phyloP scores from a whole-genome alignment of 352 stramenopile species.

The Blastocystis sp. region DNA sequence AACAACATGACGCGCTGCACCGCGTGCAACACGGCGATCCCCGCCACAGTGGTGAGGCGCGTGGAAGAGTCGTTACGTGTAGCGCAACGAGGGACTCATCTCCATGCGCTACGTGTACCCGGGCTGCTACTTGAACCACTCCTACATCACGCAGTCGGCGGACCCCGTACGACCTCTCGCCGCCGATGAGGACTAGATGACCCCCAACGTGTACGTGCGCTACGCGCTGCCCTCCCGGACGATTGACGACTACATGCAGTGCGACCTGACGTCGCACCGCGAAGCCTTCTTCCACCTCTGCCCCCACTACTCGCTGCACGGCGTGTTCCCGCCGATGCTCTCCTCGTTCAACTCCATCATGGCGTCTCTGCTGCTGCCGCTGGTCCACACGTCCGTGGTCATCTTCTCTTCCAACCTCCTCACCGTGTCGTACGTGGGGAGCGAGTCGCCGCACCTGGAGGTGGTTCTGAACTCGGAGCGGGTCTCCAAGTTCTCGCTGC shows the following conservation, averaged over 20 bases:
- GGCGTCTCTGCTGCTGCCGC: conserved; percentile 8
- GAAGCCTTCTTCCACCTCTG: conserved; percentile 34
- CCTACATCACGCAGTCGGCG: conserved; percentile 28
- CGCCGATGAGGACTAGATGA: background rate
- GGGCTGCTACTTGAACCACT: conserved; percentile 15
- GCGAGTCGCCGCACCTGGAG: background rate
- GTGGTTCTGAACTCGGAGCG: background rate
- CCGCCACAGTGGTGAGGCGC: background rate
- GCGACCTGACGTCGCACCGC: background rate
- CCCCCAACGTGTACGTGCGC: conserved; percentile 10
- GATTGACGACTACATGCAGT: background rate
- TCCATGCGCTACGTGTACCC: background rate
- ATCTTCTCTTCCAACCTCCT: conserved; percentile 21
- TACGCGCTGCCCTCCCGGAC: background rate
- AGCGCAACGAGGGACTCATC: background rate
- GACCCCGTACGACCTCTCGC: background rate
- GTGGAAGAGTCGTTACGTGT: background rate
- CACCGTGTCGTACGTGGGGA: background rate
- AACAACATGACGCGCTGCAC: background rate
- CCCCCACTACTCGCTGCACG: conserved; percentile 1
- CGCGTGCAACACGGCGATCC: conserved; percentile 7
- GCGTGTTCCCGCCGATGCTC: background rate
- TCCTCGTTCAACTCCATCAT: conserved; percentile 20
- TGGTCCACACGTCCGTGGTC: background rate
- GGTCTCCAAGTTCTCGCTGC: background rate